Evolutionary conservation across 371 early-diverging fungal species (phyloP), one percentile per base, ranked within the genome.

Genomic region (Chytridiales sp.): DNA sequence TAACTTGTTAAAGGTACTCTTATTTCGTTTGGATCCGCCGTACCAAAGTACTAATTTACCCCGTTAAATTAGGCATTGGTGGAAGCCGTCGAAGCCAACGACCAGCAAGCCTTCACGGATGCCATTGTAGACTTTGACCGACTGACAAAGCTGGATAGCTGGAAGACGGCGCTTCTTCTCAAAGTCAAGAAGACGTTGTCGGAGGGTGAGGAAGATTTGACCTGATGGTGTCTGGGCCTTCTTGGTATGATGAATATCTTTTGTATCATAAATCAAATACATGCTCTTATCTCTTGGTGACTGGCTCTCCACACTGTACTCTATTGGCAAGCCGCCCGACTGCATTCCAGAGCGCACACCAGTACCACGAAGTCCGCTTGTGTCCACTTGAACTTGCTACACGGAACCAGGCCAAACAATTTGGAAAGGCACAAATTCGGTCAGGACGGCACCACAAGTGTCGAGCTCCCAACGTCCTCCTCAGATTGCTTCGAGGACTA

Each of bases 81-180:
- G 36, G 83, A 78, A 0, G 90, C 93, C 22, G 73, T 89, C 9
- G 91, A 93, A 47, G 78, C 76, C 31, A 82, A 79, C 35, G 95
- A 96, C 70, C 76, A 82, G 4, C 90, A 92, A 38, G 75, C 78
- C 15, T 96, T 91, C 66, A 91, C 92, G 17, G 84, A 86, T 62
- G 81, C 81, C 31, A 87, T 94, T 6, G 79, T 79, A 22, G 89
- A 88, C 34, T 96, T 82, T 71, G 96, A 97, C 72, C 78, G 85
- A 52, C 56, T 94, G 56, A 87, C 90, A 17, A 90, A 89, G 72
- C 76, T 97, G 36, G 97, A 97, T 73, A 83, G 85, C 67, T 97
- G 97, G 97, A 96, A 95, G 74, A 95, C 95, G 15, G 82, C 84
- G 44, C 78, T 97, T 36, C 76, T 97, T 47, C 76, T 95, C 48